These are phyloP conservation scores for Xerophyta viscosa DNA, from an alignment of 106 monocot species.

Conservation along the genomic window DNA sequence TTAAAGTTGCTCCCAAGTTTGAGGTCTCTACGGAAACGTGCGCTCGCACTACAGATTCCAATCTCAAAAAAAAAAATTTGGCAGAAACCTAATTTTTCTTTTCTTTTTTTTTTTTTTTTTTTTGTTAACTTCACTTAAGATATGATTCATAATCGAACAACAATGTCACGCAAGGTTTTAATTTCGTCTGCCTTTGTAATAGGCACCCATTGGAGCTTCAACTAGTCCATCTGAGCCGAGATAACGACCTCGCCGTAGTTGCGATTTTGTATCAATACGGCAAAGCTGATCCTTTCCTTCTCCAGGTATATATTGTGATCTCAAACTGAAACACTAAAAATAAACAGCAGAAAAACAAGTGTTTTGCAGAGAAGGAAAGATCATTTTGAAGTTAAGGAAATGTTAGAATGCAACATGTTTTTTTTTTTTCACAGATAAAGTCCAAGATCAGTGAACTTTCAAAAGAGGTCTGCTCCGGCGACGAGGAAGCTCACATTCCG, in stretches of 20 bases:
- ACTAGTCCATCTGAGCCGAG: constrained; percentile 40
- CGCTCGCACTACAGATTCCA: too few relatives aligned
- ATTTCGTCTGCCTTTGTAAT: background rate
- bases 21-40: too few relatives aligned
- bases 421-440: constrained; percentile 20
- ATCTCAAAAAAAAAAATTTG: too few relatives aligned
- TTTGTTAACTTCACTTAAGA: background rate
- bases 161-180: too few relatives aligned
- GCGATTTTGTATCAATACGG: constrained; percentile 53
- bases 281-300: constrained; percentile 40
- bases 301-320: constrained; percentile 25
- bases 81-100: too few relatives aligned
- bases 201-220: constrained; percentile 60
- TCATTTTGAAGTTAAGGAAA: background rate
- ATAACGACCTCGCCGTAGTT: constrained; percentile 31
- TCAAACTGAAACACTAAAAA: too few relatives aligned
- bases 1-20: too few relatives aligned
- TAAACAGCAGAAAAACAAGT: too few relatives aligned
- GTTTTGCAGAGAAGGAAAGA: background rate
- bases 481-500: constrained; percentile 18
- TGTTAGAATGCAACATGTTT: too few relatives aligned
- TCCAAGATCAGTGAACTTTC: constrained; percentile 21
- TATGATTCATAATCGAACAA: too few relatives aligned
- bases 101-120: too few relatives aligned
- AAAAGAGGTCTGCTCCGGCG: constrained; percentile 6